Conservation (phyloP, 306 rosid genomes). For the Pyrus betulifolia region DNA sequence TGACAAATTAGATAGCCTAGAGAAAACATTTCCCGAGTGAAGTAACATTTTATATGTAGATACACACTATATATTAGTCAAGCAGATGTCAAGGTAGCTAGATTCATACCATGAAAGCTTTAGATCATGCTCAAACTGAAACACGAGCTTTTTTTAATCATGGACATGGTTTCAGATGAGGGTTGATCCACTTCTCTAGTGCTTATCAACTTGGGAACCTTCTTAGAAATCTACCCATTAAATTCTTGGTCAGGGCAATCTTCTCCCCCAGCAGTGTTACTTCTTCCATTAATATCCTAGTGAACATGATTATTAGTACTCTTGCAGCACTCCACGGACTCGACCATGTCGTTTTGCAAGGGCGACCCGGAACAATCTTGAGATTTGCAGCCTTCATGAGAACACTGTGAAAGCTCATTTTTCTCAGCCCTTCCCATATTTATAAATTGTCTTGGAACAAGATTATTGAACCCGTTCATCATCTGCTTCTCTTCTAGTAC, state of each 20-base stretch:
- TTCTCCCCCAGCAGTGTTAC: background rate
- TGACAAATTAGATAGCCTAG: background rate
- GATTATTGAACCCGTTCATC: slow-evolving; percentile 8
- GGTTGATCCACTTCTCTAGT: slow-evolving; percentile 15
- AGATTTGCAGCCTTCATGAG: slow-evolving; percentile 19
- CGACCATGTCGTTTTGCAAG: slow-evolving; percentile 18
- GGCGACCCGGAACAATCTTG: slow-evolving; percentile 8
- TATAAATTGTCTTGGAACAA: slow-evolving; percentile 23
- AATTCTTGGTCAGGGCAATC: slow-evolving; percentile 1
- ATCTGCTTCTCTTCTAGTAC: slow-evolving; percentile 25
- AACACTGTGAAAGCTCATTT: slow-evolving; percentile 15
- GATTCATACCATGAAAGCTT: slow-evolving; percentile 43
- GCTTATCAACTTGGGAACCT: slow-evolving; percentile 28
- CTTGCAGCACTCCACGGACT: slow-evolving; percentile 20
- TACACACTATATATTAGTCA: too few species aligned
- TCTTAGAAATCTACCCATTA: slow-evolving; percentile 25
- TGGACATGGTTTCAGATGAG: slow-evolving; percentile 39
- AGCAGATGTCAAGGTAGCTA: background rate
- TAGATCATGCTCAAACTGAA: slow-evolving; percentile 48
- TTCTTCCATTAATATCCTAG: slow-evolving; percentile 6
- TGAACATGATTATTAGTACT: background rate
- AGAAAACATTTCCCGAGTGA: background rate
- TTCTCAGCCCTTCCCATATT: slow-evolving; percentile 23
- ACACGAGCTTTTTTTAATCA: slow-evolving; percentile 55
- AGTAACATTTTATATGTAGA: background rate